These are phyloP conservation scores for Lonicera japonica DNA, from an alignment of 129 eudicot species.

Conservation along the genomic window DNA sequence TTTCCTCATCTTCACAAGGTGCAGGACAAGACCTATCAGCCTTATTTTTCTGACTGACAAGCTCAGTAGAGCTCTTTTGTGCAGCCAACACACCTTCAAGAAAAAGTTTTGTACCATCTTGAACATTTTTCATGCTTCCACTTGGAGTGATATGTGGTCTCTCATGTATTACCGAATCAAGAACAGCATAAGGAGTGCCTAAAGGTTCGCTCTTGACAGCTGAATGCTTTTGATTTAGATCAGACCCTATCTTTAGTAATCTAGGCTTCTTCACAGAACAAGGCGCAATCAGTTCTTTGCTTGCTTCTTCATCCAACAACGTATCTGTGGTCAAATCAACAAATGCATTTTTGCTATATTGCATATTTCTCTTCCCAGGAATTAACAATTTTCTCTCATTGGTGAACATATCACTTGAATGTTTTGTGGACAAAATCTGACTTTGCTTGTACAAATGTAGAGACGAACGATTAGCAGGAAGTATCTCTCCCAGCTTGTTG, in stretches of 20 bases:
- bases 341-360: conserved; percentile 12
- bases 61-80: conserved; percentile 18
- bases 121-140: conserved; percentile 19
- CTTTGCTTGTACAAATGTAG: conserved; percentile 25
- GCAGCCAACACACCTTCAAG: conserved; percentile 15
- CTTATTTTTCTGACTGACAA: conserved; percentile 20
- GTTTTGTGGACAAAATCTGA: conserved; percentile 25
- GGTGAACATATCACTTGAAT: conserved; percentile 19
- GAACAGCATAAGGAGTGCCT: not conserved
- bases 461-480: conserved; percentile 80
- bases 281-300: conserved; percentile 30
- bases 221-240: conserved; percentile 18
- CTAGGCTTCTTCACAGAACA: conserved; percentile 52
- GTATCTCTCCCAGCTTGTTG: conserved; percentile 41
- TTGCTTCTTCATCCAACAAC: conserved; percentile 21
- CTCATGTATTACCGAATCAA: conserved; percentile 17
- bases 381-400: conserved; percentile 21
- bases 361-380: conserved; percentile 10
- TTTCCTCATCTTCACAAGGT: conserved; percentile 39
- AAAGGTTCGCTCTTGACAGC: not conserved
- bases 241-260: conserved; percentile 28
- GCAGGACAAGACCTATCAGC: conserved; percentile 26
- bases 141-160: conserved; percentile 9
- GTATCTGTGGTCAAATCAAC: conserved; percentile 30
- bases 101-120: conserved; percentile 19